Percentiles rank a stretch among this genome's conserved stretches.
Conservation (phyloP, 2,329 filamentous ascomycete genomes). For the Lachnellula hyalina region DNA sequence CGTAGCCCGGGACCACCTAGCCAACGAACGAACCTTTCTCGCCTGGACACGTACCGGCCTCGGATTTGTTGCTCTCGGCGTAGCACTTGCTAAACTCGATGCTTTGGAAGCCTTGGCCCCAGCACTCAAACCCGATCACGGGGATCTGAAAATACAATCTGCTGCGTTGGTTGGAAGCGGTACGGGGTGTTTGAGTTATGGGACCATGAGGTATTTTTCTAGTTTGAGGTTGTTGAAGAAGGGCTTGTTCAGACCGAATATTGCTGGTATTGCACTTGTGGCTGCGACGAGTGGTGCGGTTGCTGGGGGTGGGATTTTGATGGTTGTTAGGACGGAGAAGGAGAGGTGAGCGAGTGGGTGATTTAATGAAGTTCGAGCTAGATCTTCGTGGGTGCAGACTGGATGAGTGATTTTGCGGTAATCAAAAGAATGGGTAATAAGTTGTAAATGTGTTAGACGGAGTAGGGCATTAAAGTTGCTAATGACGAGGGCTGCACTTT, state of each 20-base stretch:
- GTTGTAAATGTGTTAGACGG: not conserved
- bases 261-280: conserved; percentile 73
- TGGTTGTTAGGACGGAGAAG: conserved; percentile 18
- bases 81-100: conserved; percentile 43
- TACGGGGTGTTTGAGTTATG: conserved; percentile 42
- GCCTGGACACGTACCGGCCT: conserved; percentile 48
- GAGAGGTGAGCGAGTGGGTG: conserved; percentile 3
- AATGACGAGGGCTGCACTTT: no score
- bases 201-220: conserved; percentile 42
- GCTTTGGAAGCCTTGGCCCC: conserved; percentile 37
- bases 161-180: conserved; percentile 41
- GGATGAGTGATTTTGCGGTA: not conserved
- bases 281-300: conserved; percentile 56
- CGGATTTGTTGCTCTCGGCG: conserved; percentile 46
- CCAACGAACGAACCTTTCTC: conserved; percentile 46
- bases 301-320: conserved; percentile 16
- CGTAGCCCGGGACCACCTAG: conserved; percentile 45
- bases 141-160: conserved; percentile 34
- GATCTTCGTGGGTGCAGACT: no score
- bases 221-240: conserved; percentile 38
- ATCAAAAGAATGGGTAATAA: not conserved
- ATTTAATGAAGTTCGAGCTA: conserved; percentile 4
- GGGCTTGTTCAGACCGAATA: conserved; percentile 53
- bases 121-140: conserved; percentile 25
- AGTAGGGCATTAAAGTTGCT: not conserved